phyloP scores from a whole-genome alignment of 805 yeast species.

The Wickerhamomyces sydowiorum region DNA sequence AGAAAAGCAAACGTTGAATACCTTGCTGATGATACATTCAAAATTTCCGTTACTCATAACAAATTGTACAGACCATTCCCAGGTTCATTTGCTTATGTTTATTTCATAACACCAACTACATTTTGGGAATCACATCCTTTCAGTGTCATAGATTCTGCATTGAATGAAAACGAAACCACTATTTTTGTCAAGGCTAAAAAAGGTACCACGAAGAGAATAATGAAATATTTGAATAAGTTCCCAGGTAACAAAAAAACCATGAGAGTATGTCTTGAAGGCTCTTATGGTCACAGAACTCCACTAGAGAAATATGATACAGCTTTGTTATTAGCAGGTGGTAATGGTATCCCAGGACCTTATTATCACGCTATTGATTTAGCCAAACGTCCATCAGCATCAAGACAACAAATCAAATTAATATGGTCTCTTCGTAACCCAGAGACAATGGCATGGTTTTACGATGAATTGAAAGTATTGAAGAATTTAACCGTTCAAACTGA shows the following conservation, averaged over 20 bases:
- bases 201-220: conserved; percentile 49
- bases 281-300: conserved; percentile 46
- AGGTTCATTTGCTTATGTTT: conserved; percentile 51
- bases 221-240: conserved; percentile 23
- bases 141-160: conserved; percentile 42
- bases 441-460: conserved; percentile 42
- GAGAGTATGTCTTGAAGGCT: conserved; percentile 52
- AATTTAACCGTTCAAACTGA: conserved; percentile 24
- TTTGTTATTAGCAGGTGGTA: conserved; percentile 44
- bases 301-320: conserved; percentile 32
- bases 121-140: conserved; percentile 78
- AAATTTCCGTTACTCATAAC: conserved; percentile 33
- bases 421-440: conserved; percentile 59
- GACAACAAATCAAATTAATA: conserved; percentile 37
- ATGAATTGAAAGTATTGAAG: conserved; percentile 32
- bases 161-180: conserved; percentile 31
- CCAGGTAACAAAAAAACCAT: conserved; percentile 22
- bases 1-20: conserved; percentile 4
- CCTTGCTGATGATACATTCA: conserved; percentile 35
- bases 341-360: conserved; percentile 48
- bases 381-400: conserved; percentile 16
- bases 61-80: conserved; percentile 42
- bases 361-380: conserved; percentile 31
- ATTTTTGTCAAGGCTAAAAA: conserved; percentile 46
- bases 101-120: conserved; percentile 43